These are phyloP conservation scores for Fusarium sp. DNA, from an alignment of 2,329 filamentous ascomycete species.

Conservation along the genomic window DNA sequence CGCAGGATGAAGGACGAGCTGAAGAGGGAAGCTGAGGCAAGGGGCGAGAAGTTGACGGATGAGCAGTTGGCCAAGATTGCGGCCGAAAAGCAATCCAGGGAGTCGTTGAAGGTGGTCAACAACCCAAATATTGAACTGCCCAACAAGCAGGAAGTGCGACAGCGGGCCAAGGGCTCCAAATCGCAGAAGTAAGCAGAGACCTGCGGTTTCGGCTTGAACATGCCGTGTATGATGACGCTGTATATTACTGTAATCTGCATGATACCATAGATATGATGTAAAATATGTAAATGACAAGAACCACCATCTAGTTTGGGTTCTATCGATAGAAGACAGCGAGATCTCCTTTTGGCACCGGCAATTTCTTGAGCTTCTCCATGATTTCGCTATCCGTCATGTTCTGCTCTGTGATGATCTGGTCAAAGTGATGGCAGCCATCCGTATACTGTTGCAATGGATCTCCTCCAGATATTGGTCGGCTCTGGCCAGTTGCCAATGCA, in stretches of 20 bases:
- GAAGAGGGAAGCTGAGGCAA: conserved; percentile 53
- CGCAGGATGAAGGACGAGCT: conserved; percentile 60
- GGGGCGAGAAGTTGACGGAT: conserved; percentile 50
- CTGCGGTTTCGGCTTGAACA: conserved; percentile 3
- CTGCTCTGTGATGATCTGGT: conserved; percentile 86
- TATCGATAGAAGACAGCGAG: conserved; percentile 69
- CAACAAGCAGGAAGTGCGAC: conserved; percentile 53
- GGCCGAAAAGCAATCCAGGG: conserved; percentile 35
- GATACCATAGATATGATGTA: conserved; percentile 50
- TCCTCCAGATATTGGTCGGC: conserved; percentile 57
- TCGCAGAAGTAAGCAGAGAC: conserved; percentile 12
- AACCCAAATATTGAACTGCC: conserved; percentile 61
- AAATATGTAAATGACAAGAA: conserved; percentile 37
- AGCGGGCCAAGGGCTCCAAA: conserved; percentile 38
- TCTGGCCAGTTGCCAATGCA: conserved; percentile 69
- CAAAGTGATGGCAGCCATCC: conserved; percentile 83
- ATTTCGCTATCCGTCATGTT: conserved; percentile 80
- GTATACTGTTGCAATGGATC: conserved; percentile 77
- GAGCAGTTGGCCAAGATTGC: conserved; percentile 46
- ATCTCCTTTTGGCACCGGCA: conserved; percentile 68
- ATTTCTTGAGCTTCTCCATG: conserved; percentile 75
- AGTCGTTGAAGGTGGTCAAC: conserved; percentile 54
- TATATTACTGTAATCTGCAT: conserved; percentile 51
- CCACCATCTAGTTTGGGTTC: background rate
- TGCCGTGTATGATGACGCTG: conserved; percentile 45